Base-by-base conservation (phyloP, 495 filamentous ascomycete species). In the Penicillium silybi region DNA sequence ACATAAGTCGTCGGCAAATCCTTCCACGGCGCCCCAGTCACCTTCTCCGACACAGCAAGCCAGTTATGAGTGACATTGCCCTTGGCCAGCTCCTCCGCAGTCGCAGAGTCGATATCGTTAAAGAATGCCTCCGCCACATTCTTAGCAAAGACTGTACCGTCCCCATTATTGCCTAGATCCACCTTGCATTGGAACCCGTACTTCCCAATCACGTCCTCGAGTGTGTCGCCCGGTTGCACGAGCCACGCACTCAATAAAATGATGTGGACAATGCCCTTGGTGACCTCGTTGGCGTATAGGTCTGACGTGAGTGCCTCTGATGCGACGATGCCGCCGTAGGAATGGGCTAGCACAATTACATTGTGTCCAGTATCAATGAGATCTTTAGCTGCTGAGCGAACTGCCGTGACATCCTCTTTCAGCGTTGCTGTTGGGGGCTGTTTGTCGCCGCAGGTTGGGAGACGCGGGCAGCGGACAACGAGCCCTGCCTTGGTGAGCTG, bases 301-400 rank as follows among this genome's bases (percentile, higher is more conserved):
- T 51, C 44, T 17, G 23, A 26, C 3, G 23, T 43, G 10, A 57
- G 52, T 7, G 54, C 54, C 15, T 57, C 49, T 20, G 47, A 52
- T 1, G 54, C 48, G 16, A 57, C 54, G 10, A 52, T 48, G 7
- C 54, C 54, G 13, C 54, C 54, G n/a, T 57, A 57, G 27, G 48
- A 52, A 26, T 57, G 54, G 16, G 54, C 54, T n/a, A 57, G 20
- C 18, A 57, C 54, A 10, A 59, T 20, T n/a, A 59, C 42, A 1
- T 6, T 23, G 32, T 55, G 45, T 6, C 46, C 46, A 11, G 42
- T 3, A 26, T 46, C 41, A 19, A 50, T 45, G 19, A 59, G 51
- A 3, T 54, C 47, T 40, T 50, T 7, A 2, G 47, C 47, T 11
- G 41, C 47, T 41, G 41, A 17, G 6, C 46, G 56, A 15, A 56